Conservation (phyloP, 192 early-diverging fungal genomes). For the Dissophora ornata region DNA sequence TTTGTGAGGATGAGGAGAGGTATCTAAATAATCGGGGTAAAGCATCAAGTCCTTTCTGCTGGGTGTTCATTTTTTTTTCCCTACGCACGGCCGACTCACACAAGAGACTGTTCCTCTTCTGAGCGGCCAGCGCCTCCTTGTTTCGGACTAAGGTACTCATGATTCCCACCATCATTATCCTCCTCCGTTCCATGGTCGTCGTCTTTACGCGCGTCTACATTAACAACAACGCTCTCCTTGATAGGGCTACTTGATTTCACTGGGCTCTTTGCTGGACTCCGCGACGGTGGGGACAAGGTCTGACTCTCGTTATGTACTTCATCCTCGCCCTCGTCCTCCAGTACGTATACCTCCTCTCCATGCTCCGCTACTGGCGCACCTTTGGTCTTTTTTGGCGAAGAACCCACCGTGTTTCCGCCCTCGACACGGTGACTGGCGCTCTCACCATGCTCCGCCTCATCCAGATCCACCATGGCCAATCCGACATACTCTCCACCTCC, state of each 20-base stretch:
- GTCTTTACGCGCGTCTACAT: slow-evolving; percentile 3
- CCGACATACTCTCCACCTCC: slow-evolving; percentile 36
- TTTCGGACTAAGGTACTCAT: too few species aligned
- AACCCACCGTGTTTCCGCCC: too few species aligned
- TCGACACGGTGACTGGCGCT: background rate
- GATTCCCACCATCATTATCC: background rate
- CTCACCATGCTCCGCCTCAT: slow-evolving; percentile 31
- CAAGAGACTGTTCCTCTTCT: too few species aligned
- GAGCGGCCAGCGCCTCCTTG: too few species aligned
- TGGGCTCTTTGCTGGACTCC: slow-evolving; percentile 7
- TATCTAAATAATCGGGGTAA: too few species aligned
- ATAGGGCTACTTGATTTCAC: background rate
- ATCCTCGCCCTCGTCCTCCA: slow-evolving; percentile 40
- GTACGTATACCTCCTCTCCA: slow-evolving; percentile 15
- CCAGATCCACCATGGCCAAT: slow-evolving; percentile 46
- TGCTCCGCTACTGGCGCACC: background rate
- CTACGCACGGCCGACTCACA: too few species aligned
- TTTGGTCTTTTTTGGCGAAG: background rate
- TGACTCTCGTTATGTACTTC: slow-evolving; percentile 1
- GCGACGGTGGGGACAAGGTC: background rate
- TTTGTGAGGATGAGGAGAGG: too few species aligned
- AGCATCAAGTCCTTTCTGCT: too few species aligned
- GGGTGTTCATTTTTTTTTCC: too few species aligned
- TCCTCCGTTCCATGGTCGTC: background rate
- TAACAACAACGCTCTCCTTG: slow-evolving; percentile 34